Base-by-base conservation (phyloP, 768 basidiomycete species). In the Tephrocybe sp. region DNA sequence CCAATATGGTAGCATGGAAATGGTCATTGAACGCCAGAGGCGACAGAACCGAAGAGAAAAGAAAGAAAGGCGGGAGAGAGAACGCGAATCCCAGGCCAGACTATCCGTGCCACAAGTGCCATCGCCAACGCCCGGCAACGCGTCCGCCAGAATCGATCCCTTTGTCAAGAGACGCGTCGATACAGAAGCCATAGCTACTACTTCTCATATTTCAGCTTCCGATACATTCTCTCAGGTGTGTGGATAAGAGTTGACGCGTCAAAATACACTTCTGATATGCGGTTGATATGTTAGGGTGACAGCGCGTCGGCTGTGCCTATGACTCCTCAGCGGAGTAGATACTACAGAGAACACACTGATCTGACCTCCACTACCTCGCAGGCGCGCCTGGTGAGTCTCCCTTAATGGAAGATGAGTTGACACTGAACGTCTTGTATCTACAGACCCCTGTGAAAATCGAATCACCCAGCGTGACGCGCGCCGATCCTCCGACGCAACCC, bases 1-100 rank as follows among this genome's bases (percentile, higher is more conserved):
- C 26, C 80, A 78, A 32, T 80, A 81, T 67, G 84, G 85, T 56
- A 87, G 77, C 62, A 89, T 90, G 88, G 85, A 90, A 55, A 70
- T 80, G 69, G 79, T 90, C 36, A 77, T 90, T 54, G 88, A 89
- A 64, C 79, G 84, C 39, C 85, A 87, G 69, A 77, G 84, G 64
- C 76, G 82, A 49, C 80, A 77, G 54, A 76, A 65, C 50, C 77
- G 73, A 60, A 78, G 72, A 47, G 82, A 79, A 49, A 77, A 80
- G 62, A 76, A 71, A 57, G 69, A 65, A 39, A 75, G 70, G 54
- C 72, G 67, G 49, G 70, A 64, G 42, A 79, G 74, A 60, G 84
- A 81, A 52, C 74, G 79, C 59, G 73, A 75, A 20, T 68, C 62
- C 41, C 65, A 68, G 43, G 64, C 63, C 50, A 67, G 58, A 45